phyloP scores from a whole-genome alignment of 2,329 filamentous ascomycete species.

The Pestalotiopsis sp. region DNA sequence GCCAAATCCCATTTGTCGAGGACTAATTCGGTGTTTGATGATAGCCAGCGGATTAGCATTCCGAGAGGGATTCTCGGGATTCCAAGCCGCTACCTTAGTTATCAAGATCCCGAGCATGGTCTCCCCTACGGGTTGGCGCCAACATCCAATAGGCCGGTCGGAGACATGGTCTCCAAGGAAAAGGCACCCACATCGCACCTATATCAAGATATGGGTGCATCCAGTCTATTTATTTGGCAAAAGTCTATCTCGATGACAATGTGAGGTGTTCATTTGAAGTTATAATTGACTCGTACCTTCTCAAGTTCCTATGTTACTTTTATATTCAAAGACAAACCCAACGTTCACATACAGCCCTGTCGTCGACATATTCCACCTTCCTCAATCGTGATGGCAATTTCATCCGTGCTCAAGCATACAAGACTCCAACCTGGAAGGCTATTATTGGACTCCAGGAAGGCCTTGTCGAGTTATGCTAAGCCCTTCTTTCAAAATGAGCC shows the following conservation, averaged over 20 bases:
- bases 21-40: not conserved
- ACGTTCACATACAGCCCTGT: not conserved
- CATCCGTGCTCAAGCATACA: not conserved
- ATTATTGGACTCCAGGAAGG: not conserved
- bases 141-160: not conserved
- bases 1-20: not conserved
- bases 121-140: not conserved
- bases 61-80: not conserved
- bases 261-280: not conserved
- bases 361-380: not conserved
- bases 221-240: not conserved
- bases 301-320: not conserved
- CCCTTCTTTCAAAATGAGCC: constrained; percentile 1
- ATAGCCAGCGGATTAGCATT: not conserved
- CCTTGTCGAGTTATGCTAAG: not conserved
- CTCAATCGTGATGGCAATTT: not conserved
- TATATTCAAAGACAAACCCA: not conserved
- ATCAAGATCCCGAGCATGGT: not conserved
- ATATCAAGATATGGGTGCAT: not conserved
- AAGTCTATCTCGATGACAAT: not conserved
- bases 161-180: not conserved
- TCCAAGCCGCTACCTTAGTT: not conserved
- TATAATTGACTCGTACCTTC: not conserved
- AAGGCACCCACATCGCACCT: not conserved
- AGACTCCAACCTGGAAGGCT: not conserved